Evolutionary conservation across 345 rosid species (phyloP).

Genomic region (Lepidium africanum): DNA sequence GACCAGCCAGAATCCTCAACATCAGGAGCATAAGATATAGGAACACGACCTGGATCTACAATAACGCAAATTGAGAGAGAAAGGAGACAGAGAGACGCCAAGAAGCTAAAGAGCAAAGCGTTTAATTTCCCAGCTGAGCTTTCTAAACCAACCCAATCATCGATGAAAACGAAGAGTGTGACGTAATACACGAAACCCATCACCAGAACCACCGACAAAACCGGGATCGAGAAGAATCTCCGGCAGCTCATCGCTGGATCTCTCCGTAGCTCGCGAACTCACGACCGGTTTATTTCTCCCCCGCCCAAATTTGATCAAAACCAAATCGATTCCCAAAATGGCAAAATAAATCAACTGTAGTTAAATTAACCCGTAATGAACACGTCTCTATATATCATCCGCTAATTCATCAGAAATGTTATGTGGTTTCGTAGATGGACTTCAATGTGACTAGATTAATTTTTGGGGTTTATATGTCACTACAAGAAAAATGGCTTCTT

Average conservation of each 20-base stretch:
- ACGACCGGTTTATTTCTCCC: constrained; percentile 3
- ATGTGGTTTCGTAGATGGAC: not conserved
- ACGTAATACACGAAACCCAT: constrained; percentile 46
- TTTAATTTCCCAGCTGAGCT: constrained; percentile 48
- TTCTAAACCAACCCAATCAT: constrained; percentile 49
- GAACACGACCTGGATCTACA: constrained; percentile 54
- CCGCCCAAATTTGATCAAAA: constrained; percentile 3
- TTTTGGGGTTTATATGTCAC: too few relatives aligned
- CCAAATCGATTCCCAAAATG: not conserved
- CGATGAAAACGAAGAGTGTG: constrained; percentile 47
- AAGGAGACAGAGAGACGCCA: constrained; percentile 40
- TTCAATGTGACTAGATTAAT: too few relatives aligned
- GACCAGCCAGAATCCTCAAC: constrained; percentile 35
- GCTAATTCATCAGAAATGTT: not conserved
- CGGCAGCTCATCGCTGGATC: constrained; percentile 38
- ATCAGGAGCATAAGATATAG: constrained; percentile 53
- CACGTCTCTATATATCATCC: not conserved
- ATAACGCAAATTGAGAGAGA: constrained; percentile 41
- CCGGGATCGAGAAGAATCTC: constrained; percentile 50
- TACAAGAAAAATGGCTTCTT: too few relatives aligned
- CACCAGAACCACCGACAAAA: constrained; percentile 34
- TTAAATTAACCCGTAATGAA: not conserved
- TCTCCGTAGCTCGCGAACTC: constrained; percentile 6
- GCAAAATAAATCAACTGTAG: not conserved
- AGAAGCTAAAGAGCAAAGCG: constrained; percentile 37